phyloP scores from a whole-genome alignment of 371 early-diverging fungal genomes.

The Mortierella sp. region DNA sequence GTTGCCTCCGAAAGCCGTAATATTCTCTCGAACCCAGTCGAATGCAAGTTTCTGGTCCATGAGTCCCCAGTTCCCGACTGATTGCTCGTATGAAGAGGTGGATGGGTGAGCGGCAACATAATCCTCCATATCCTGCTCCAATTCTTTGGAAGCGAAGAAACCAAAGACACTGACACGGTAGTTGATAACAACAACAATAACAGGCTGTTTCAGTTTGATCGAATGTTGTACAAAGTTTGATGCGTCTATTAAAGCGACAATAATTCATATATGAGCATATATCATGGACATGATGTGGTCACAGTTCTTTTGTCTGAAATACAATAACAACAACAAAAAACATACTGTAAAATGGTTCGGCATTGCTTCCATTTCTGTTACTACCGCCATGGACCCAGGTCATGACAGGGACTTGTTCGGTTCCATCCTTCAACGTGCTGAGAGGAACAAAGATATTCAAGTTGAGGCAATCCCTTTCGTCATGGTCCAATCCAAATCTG shows the following conservation, averaged over 20 bases:
- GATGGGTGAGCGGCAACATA: not conserved
- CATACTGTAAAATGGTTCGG: constrained; percentile 27
- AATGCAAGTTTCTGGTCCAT: constrained; percentile 61
- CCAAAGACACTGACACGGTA: constrained; percentile 53
- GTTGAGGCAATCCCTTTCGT: constrained; percentile 35
- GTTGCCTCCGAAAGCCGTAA: constrained; percentile 64
- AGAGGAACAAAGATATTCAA: constrained; percentile 53
- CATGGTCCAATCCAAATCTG: constrained; percentile 24
- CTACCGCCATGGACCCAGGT: constrained; percentile 50
- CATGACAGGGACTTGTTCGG: constrained; percentile 29
- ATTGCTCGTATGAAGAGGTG: constrained; percentile 13
- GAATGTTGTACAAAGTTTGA: constrained; percentile 28
- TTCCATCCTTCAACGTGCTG: constrained; percentile 8
- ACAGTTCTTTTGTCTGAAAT: not conserved
- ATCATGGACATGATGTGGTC: not conserved
- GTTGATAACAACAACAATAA: constrained; percentile 44
- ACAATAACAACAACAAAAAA: too few relatives aligned
- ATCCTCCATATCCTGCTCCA: constrained; percentile 25
- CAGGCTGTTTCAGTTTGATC: constrained; percentile 18
- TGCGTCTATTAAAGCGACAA: constrained; percentile 15
- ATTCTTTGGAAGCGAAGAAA: constrained; percentile 49
- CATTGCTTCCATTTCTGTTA: constrained; percentile 24
- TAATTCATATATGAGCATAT: not conserved
- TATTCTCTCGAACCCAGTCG: constrained; percentile 62
- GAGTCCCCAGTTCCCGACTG: constrained; percentile 59